phyloP scores from a whole-genome alignment of 78 protist species.

The Dictyostelium capitatum region DNA sequence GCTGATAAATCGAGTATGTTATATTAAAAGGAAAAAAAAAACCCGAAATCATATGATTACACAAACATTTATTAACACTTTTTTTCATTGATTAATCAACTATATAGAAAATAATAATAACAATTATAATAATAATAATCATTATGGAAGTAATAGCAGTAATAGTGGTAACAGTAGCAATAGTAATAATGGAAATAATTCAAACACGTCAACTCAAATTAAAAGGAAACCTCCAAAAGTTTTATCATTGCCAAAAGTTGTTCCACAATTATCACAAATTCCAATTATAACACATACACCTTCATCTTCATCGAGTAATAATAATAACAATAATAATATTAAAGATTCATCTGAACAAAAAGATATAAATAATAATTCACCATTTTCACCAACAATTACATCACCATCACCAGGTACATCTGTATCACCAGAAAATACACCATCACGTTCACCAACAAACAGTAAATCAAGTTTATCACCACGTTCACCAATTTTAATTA shows the following conservation, averaged over 20 bases:
- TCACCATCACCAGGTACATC: slow-evolving; percentile 10
- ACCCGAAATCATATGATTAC: too few relatives aligned
- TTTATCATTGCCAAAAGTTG: neutral
- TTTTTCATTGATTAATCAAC: too few relatives aligned
- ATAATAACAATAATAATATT: neutral
- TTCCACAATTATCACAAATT: neutral
- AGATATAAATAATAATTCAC: neutral
- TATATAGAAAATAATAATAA: too few relatives aligned
- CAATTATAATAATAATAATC: neutral
- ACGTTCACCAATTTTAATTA: slow-evolving; percentile 3
- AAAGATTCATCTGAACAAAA: too few relatives aligned
- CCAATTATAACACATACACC: neutral
- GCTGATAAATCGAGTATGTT: neutral
- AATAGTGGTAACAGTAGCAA: neutral
- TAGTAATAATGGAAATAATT: neutral
- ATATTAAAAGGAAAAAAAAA: neutral
- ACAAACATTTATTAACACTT: too few relatives aligned
- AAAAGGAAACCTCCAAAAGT: neutral
- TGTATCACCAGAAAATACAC: neutral
- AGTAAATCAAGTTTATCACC: slow-evolving; percentile 4
- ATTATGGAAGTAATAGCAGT: neutral
- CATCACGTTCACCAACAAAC: neutral
- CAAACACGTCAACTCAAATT: neutral
- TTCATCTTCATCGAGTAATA: neutral
- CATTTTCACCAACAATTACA: neutral